Evolutionary conservation across 768 basidiomycete species (phyloP).

Genomic region (Boletus reticulatus): DNA sequence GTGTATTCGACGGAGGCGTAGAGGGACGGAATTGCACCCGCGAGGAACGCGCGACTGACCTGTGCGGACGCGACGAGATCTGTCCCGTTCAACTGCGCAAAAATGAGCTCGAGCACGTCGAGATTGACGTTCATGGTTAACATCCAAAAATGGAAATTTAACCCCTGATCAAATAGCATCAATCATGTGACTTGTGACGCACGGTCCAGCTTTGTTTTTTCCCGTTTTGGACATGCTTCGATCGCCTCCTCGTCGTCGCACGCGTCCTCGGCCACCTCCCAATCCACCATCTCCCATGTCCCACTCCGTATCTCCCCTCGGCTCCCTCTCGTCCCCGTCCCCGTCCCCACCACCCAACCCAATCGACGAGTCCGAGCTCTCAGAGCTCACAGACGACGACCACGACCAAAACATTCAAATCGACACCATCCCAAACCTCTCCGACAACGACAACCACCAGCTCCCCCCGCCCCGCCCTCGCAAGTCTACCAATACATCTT

Average conservation of each 20-base stretch:
- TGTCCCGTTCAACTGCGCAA: conserved; percentile 44
- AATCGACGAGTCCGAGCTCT: conserved; percentile 67
- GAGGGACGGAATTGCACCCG: conserved; percentile 59
- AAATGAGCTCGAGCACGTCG: conserved; percentile 73
- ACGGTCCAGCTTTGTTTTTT: conserved; percentile 19
- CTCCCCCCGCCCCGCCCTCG: conserved; percentile 15
- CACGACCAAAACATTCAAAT: conserved; percentile 42
- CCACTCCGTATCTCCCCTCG: conserved; percentile 38
- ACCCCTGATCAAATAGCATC: conserved; percentile 4
- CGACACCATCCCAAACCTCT: conserved; percentile 27
- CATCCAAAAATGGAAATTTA: not conserved
- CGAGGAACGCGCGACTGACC: conserved; percentile 64
- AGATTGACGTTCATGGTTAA: conserved; percentile 61
- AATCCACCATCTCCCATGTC: conserved; percentile 16
- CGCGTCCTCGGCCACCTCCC: conserved; percentile 10
- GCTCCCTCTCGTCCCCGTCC: conserved; percentile 68
- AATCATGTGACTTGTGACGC: conserved; percentile 19
- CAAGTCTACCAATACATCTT: conserved; percentile 1
- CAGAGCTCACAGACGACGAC: conserved; percentile 82
- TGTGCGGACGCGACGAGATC: conserved; percentile 62
- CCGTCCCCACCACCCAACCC: conserved; percentile 50
- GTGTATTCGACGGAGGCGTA: conserved; percentile 60
- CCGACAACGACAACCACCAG: conserved; percentile 23
- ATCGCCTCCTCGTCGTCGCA: conserved; percentile 24
- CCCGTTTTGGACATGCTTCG: conserved; percentile 15